Base-by-base conservation (phyloP, 371 early-diverging fungal genomes). In the Mucor lusitanicus region DNA sequence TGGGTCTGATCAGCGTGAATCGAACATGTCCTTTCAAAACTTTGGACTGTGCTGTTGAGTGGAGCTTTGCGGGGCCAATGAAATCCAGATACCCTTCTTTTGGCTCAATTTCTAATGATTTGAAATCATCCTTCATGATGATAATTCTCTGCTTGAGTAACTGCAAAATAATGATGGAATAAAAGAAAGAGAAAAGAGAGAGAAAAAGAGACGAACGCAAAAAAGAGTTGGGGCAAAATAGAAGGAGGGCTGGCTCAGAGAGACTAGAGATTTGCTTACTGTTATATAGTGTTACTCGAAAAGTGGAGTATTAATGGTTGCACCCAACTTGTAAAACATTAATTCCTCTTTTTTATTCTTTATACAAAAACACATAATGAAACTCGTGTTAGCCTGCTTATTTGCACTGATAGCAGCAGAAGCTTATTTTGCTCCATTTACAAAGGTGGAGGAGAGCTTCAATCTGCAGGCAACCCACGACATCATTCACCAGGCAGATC, bases 371-470 rank as follows among this genome's bases (percentile, higher is more conserved):
- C 25, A 33, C 25, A 40, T 39, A 37, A 80, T 76, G 75, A 81
- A 76, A 55, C 68, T 66, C 64, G 75, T 72, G 67, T 42, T 75
- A 19, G 55, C 53, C 42, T 46, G 56, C 40, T 25, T 83, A 33
- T 74, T 81, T 50, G 8, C 65, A 15, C 58, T 88, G 54, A 74
- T 88, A 25, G 63, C 74, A 17, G 8, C 73, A 32, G 81, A 87
- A 63, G 77, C 80, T 32, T 50, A 81, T 32, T 62, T 76, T 17
- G 86, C 88, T 35, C 97, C 97, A 0, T 97, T 80, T 75, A 94
- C 95, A 54, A 97, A 98, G 79, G 97, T 98, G 33, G 97, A 98
- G 77, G 98, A 98, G 73, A 93, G 94, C 68, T 98, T 98, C 80
- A 94, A 93, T 71, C 60, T 94, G 48, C 98, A 98, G 76, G 97